A percentile compares a stretch with the other conserved stretches of the same genome.
These are phyloP conservation scores for Leccinum huronense DNA, from an alignment of 1,284 basidiomycete species.

Conservation along the genomic window DNA sequence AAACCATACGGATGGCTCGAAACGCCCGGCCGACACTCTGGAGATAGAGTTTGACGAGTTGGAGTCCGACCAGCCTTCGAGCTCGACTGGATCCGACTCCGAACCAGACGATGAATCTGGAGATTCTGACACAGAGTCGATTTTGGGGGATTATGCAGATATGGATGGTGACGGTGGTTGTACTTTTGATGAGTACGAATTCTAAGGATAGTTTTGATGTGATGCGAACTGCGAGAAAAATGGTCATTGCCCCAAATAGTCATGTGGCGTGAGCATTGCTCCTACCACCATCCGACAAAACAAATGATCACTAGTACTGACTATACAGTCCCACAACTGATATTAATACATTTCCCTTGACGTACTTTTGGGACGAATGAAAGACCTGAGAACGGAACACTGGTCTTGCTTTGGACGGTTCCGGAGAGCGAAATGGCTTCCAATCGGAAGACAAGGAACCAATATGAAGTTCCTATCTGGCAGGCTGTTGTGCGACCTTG, in stretches of 20 bases:
- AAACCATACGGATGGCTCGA: background rate
- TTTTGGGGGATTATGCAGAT: background rate
- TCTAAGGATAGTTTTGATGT: background rate
- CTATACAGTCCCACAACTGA: no score
- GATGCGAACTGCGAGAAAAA: no score
- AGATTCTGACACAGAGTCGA: background rate
- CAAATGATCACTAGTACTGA: no score
- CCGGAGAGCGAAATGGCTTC: conserved; percentile 80
- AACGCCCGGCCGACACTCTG: background rate
- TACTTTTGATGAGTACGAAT: background rate
- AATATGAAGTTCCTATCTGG: conserved; percentile 87
- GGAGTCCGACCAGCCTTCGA: background rate
- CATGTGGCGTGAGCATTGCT: no score
- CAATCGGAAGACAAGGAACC: conserved; percentile 79
- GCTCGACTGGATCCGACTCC: background rate
- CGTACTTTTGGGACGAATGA: conserved; percentile 89
- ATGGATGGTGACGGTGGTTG: background rate
- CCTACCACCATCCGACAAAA: no score
- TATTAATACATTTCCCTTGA: conserved; percentile 42
- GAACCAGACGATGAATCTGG: background rate
- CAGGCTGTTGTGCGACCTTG: conserved; percentile 87
- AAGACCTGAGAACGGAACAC: conserved; percentile 85
- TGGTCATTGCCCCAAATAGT: no score
- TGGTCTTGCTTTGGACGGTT: conserved; percentile 96
- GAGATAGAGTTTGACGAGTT: background rate